phyloP scores from a whole-genome alignment of 2,329 filamentous ascomycete genomes.

The Dothiorella sarmentorum region DNA sequence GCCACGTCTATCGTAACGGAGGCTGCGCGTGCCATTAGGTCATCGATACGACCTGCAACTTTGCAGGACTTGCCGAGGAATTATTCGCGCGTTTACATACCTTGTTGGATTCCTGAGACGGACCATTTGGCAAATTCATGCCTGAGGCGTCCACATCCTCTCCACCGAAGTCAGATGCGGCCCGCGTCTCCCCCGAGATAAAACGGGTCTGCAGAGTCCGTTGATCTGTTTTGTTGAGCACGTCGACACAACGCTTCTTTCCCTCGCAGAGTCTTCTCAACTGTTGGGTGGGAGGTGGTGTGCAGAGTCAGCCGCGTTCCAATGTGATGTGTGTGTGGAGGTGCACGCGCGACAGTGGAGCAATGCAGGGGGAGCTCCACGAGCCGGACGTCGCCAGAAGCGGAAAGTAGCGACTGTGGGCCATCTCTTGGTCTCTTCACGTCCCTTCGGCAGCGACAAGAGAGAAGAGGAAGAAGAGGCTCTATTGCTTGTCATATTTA shows the following conservation, averaged over 20 bases:
- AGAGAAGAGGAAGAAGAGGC: not conserved
- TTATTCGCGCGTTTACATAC: not conserved
- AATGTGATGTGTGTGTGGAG: no score
- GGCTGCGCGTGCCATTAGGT: no score
- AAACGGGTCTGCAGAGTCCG: slow-evolving; percentile 6
- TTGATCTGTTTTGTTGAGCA: not conserved
- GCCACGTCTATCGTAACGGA: not conserved
- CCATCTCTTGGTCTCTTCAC: not conserved
- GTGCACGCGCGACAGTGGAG: slow-evolving; percentile 12
- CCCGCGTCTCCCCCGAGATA: not conserved
- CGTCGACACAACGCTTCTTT: not conserved
- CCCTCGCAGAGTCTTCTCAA: not conserved
- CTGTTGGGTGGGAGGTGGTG: not conserved
- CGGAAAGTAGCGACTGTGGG: not conserved
- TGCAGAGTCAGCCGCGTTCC: not conserved
- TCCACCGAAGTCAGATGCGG: slow-evolving; percentile 2
- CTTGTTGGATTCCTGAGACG: no score
- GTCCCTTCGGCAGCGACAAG: not conserved
- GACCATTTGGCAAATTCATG: not conserved
- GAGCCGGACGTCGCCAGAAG: not conserved
- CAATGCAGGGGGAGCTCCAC: slow-evolving; percentile 13
- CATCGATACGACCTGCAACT: not conserved
- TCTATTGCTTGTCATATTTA: not conserved
- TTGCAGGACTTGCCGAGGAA: not conserved
- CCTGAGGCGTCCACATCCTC: slow-evolving; percentile 3